Evolutionary conservation across 768 basidiomycete genomes (phyloP), one percentile per base, ranked within the genome.

Genomic region (Sistotremastrum niveocremeum): DNA sequence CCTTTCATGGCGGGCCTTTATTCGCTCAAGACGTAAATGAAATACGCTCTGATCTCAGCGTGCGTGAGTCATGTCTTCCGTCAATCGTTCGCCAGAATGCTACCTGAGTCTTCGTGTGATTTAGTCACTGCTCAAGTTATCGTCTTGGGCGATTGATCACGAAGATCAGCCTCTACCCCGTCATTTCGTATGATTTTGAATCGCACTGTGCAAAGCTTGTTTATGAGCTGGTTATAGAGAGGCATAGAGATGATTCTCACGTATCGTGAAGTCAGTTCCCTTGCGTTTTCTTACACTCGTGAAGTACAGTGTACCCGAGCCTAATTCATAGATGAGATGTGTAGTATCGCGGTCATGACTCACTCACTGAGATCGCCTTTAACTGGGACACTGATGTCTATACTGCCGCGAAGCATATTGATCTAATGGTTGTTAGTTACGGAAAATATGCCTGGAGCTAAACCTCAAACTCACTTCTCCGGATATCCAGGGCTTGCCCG

Each of bases 281-380:
- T 85, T 87, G 10, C 71, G 75, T 63, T 76, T 80, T 38, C 85
- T 72, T 46, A 88, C 80, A 58, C 83, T 86, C 2, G 84, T 87
- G 58, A 87, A 88, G 56, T 88, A 87, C 2, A 87, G 59, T 11
- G 83, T 88, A 5, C 85, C 85, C 12, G 76, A 68, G 20, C 74
- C 84, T 85, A 47, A 5, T 29, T 31, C 39, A 28, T 6, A 33
- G 20, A 45, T 39, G 35, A 20, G 7, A 32, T 43, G 12, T 42
- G 45, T 6, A 32, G 4, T 30, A 6, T 30, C 7, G 29, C 20
- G 28, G 32, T 37, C 10, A 20, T n/a, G 10, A 31, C 38, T 12
- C 6, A 36, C 29, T 31, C 12, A 77, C 84, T 75, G 65, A 70
- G 76, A 38, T 81, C 76, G 2, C 84, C 84, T 54, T 76, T 80